A percentile compares a stretch with the other conserved stretches of the same genome.
phyloP scores from a whole-genome alignment of 2,329 filamentous ascomycete species.

The Clonostachys sp. region DNA sequence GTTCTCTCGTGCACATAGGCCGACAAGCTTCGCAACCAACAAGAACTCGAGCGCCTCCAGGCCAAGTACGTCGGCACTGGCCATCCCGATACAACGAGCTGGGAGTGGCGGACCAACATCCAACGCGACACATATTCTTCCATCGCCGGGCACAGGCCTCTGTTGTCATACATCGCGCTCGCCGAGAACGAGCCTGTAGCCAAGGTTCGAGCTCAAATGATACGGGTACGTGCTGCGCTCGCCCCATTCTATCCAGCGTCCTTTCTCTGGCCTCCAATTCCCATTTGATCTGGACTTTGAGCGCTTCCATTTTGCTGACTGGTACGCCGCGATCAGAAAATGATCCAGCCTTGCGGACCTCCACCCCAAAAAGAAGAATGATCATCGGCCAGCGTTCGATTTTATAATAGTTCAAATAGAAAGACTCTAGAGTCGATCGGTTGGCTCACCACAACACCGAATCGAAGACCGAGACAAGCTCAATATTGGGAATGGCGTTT shows the following conservation, averaged over 20 bases:
- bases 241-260: background rate
- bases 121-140: constrained; percentile 87
- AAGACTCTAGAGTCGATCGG: no score
- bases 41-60: constrained; percentile 96
- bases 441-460: no score
- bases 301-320: background rate
- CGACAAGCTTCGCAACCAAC: constrained; percentile 95
- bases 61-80: constrained; percentile 94
- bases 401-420: no score
- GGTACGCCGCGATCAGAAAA: constrained; percentile 44
- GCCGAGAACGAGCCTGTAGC: constrained; percentile 82
- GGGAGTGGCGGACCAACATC: constrained; percentile 97
- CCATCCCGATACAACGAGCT: constrained; percentile 92
- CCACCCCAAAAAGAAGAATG: constrained; percentile 51
- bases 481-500: no score
- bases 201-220: constrained; percentile 73
- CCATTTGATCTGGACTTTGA: background rate
- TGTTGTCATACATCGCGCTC: constrained; percentile 84
- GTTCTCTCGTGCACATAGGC: constrained; percentile 46
- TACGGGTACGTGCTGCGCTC: constrained; percentile 54
- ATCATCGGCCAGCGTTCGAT: no score
- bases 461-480: no score
- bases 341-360: constrained; percentile 58
- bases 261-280: no score
- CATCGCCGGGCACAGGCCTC: constrained; percentile 83